Evolutionary conservation across 345 rosid species (phyloP), one percentile per base, ranked within the genome.

Genomic region (Lagerstroemia speciosa): DNA sequence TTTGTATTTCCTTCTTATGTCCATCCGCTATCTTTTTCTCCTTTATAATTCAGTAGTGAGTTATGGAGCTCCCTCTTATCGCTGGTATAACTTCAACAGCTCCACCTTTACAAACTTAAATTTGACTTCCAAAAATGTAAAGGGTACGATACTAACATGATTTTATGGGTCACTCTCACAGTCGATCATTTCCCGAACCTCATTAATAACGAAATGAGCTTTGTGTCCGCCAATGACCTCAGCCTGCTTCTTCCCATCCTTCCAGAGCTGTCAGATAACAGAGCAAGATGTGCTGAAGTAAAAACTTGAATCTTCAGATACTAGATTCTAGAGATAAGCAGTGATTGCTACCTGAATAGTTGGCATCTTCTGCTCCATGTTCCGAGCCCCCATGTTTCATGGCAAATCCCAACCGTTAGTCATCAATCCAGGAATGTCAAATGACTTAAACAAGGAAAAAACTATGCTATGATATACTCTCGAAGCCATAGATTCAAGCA

Each of bases 161-260:
- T 38, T 58, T 81, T 71, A 81, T 1, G 48, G 1, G 19, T 72
- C 62, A 14, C 40, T 60, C 30, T 75, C 85, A 37, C 81, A 84
- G 74, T 87, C 97, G 57, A 94, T 91, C 95, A 89, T 88, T 67
- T 88, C 78, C 2, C 85, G 78, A 15, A 88, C 87, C 79, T 94
- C 96, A 61, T 81, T 74, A 64, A 89, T 63, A 64, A 89, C 97
- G 27, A 86, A 57, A 73, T 89, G 78, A 24, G 95, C 93, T 78
- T 87, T 91, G 82, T 91, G 95, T 33, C 90, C 97, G 3, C 97
- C 99, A 9, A 89, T 83, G 45, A 91, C 86, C 76, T 91, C 95
- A 6, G 66, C 96, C 75, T 86, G 95, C 78, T 89, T 93, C 79
- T 86, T 72, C 48, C 88, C n/a, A 52, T 88, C 85, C 76, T 78